A percentile compares a stretch with the other conserved stretches of the same genome.
Conservation (phyloP, 164 flowering plant genomes). For the Umbilicus rupestris region DNA sequence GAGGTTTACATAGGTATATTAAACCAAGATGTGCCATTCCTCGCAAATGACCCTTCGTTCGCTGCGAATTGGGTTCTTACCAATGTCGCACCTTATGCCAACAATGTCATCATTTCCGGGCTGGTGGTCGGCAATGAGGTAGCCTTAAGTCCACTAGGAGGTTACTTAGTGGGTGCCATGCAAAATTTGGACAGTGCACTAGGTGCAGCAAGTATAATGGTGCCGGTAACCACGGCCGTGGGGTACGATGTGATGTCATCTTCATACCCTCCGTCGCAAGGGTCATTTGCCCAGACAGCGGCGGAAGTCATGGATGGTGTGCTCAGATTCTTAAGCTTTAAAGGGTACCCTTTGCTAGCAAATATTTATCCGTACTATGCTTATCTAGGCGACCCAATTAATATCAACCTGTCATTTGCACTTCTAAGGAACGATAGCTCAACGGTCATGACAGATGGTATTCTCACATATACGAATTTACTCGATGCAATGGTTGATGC, state of each 20-base stretch:
- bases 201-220: neutral
- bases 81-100: slow-evolving; percentile 6
- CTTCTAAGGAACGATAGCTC: neutral
- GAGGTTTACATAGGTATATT: slow-evolving; percentile 14
- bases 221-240: neutral
- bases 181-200: neutral
- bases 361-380: slow-evolving; percentile 6
- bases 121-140: slow-evolving; percentile 14
- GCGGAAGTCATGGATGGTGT: neutral
- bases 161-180: neutral
- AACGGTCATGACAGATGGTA: neutral
- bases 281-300: neutral
- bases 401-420: neutral
- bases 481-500: slow-evolving; percentile 14
- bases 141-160: neutral
- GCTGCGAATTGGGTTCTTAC: slow-evolving; percentile 14
- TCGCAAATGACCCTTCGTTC: slow-evolving; percentile 5
- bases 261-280: neutral
- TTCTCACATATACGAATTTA: slow-evolving; percentile 7
- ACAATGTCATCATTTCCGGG: slow-evolving; percentile 10
- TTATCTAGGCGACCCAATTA: neutral
- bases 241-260: neutral
- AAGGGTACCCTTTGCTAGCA: slow-evolving; percentile 1
- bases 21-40: slow-evolving; percentile 8
- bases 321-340: neutral